Conservation (phyloP, 805 yeast species). For the Candida sakaeoensis region DNA sequence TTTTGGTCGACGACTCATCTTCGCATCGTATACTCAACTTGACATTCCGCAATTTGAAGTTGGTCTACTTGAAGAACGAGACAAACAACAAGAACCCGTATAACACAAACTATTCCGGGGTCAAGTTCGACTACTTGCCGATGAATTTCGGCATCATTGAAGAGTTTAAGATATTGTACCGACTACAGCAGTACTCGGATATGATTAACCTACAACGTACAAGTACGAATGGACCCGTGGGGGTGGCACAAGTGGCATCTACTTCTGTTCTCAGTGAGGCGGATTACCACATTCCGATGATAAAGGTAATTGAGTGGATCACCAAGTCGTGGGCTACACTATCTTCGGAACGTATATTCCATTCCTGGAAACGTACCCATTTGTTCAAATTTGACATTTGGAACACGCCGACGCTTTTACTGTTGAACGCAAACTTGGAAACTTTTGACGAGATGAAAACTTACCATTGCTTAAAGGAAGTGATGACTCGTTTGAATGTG, state of each 20-base stretch:
- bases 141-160: conserved; percentile 62
- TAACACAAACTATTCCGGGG: conserved; percentile 36
- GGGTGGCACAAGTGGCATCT: conserved; percentile 4
- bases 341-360: conserved; percentile 26
- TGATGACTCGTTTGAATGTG: conserved; percentile 48
- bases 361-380: conserved; percentile 35
- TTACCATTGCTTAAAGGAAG: conserved; percentile 40
- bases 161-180: conserved; percentile 55
- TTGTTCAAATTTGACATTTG: conserved; percentile 28
- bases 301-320: conserved; percentile 56
- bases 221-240: conserved; percentile 12
- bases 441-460: conserved; percentile 20
- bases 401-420: conserved; percentile 15
- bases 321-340: conserved; percentile 52
- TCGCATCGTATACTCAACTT: conserved; percentile 52
- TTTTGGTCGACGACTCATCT: conserved; percentile 58
- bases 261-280: conserved; percentile 32
- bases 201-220: conserved; percentile 34
- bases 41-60: conserved; percentile 31
- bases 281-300: conserved; percentile 47
- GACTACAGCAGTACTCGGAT: conserved; percentile 54
- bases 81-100: conserved; percentile 35
- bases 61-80: conserved; percentile 37
- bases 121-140: conserved; percentile 53
- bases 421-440: conserved; percentile 11